phyloP scores from a whole-genome alignment of 805 yeast species.

The Candida fluviatilis region DNA sequence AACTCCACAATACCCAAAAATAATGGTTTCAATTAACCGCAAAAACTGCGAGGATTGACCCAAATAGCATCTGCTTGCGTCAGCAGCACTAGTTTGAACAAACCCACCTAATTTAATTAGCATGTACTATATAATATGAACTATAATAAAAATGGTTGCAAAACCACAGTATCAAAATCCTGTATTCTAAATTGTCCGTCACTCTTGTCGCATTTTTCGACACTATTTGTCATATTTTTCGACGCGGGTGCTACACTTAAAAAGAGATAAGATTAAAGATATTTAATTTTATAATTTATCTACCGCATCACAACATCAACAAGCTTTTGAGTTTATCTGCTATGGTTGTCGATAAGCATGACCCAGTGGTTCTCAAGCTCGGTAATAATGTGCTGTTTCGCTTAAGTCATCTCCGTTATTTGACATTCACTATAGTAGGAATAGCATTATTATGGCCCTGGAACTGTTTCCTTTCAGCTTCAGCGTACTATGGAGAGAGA shows the following conservation, averaged over 20 bases:
- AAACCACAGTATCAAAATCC: too few relatives aligned
- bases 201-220: neutral
- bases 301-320: neutral
- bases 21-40: too few relatives aligned
- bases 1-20: neutral
- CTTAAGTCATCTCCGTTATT: slow-evolving; percentile 40
- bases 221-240: neutral
- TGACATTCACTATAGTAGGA: slow-evolving; percentile 66
- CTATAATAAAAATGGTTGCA: too few relatives aligned
- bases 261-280: neutral
- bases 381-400: slow-evolving; percentile 7
- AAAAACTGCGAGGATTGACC: too few relatives aligned
- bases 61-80: too few relatives aligned
- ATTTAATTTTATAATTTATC: too few relatives aligned
- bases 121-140: too few relatives aligned
- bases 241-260: neutral
- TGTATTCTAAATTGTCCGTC: too few relatives aligned
- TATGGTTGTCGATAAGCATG: slow-evolving; percentile 8
- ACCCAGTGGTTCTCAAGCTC: slow-evolving; percentile 17
- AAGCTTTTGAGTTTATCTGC: too few relatives aligned
- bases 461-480: slow-evolving; percentile 86
- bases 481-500: slow-evolving; percentile 69
- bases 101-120: too few relatives aligned
- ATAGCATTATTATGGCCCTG: slow-evolving; percentile 92
- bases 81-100: too few relatives aligned